Percentiles rank a stretch among this genome's conserved stretches.
Evolutionary conservation across 2,329 filamentous ascomycete genomes (phyloP).

Genomic region (Colletotrichum sp.): DNA sequence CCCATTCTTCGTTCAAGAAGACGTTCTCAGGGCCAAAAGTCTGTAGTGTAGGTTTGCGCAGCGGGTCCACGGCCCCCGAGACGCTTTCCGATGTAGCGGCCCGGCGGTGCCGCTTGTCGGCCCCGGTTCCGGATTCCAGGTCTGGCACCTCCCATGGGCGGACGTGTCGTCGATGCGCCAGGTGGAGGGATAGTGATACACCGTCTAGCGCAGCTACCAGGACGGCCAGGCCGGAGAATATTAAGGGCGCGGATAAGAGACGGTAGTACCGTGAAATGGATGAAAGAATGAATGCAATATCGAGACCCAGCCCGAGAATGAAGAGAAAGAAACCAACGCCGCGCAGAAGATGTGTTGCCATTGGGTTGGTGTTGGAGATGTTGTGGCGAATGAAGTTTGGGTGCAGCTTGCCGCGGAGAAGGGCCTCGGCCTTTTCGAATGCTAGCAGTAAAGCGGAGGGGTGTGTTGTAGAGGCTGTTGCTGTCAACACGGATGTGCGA

Average conservation of each 20-base stretch:
- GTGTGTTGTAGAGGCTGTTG: slow-evolving; percentile 47
- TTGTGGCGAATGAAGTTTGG: slow-evolving; percentile 44
- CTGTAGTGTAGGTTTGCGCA: slow-evolving; percentile 25
- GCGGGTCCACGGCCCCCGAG: slow-evolving; percentile 22
- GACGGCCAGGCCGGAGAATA: slow-evolving; percentile 38
- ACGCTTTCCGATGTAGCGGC: slow-evolving; percentile 17
- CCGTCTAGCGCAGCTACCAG: slow-evolving; percentile 39
- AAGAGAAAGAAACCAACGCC: slow-evolving; percentile 26
- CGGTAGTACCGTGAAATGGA: slow-evolving; percentile 29
- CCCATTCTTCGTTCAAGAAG: slow-evolving; percentile 26
- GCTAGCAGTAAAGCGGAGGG: slow-evolving; percentile 47
- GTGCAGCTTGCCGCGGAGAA: slow-evolving; percentile 40
- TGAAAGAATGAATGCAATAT: slow-evolving; percentile 37
- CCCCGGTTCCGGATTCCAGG: slow-evolving; percentile 33
- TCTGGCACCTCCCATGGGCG: slow-evolving; percentile 42
- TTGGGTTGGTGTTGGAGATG: slow-evolving; percentile 40
- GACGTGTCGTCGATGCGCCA: slow-evolving; percentile 34
- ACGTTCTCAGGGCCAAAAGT: slow-evolving; percentile 30
- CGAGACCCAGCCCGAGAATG: slow-evolving; percentile 31
- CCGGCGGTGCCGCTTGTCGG: slow-evolving; percentile 12
- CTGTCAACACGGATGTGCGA: slow-evolving; percentile 41
- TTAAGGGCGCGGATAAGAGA: slow-evolving; percentile 33
- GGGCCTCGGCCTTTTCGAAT: slow-evolving; percentile 39
- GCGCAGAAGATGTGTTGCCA: slow-evolving; percentile 34
- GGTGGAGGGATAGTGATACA: slow-evolving; percentile 40